Evolutionary conservation across 768 basidiomycete genomes (phyloP), one percentile per base, ranked within the genome.

Genomic region (Naganishia kalamii): DNA sequence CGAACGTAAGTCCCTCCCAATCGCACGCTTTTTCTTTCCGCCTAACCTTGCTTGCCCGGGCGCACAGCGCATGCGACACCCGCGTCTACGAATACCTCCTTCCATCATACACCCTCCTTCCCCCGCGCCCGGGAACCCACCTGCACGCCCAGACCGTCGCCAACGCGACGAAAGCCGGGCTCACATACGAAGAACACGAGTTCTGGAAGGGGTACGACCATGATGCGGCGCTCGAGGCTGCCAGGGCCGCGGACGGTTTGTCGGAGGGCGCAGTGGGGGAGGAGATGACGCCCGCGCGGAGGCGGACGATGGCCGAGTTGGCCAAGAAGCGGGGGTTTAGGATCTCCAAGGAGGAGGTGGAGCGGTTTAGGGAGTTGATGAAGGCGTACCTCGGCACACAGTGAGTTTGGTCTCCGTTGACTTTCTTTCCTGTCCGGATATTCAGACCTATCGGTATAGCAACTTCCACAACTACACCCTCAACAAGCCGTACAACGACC

Each of bases 381-480:
- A 80, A 81, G 60, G 84, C 82, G 72, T 98, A 86, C 72, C 83
- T 88, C 69, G 93, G 90, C 7, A 90, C 90, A 2, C 92, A 96
- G 77, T 78, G 44, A 67, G 76, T 17, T 19, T 30, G 37, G 40
- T 30, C 30, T 15, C 35, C 60, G 50, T 21, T 40, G 6, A 12
- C 46, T 27, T 29, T 21, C 30, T 23, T 41, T n/a, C 23, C 1
- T 33, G 33, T 27, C 23, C 37, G 40, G 4, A 41, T 4, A 1
- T 19, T 30, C n/a, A 37, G n/a, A 19, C 30, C 8, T n/a, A 11
- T n/a, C 23, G 30, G n/a, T 69, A 11, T 50, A 79, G 78, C 78
- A 98, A 98, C 77, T 99, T 94, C 78, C 92, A 96, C 78, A 98
- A 98, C 75, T 98, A 93, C 72, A 98, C 96, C 0, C 85, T 97